A percentile compares a stretch with the other conserved stretches of the same genome.
Conservation (phyloP, 2,329 filamentous ascomycete genomes). For the Gaeumannomyces sp. region DNA sequence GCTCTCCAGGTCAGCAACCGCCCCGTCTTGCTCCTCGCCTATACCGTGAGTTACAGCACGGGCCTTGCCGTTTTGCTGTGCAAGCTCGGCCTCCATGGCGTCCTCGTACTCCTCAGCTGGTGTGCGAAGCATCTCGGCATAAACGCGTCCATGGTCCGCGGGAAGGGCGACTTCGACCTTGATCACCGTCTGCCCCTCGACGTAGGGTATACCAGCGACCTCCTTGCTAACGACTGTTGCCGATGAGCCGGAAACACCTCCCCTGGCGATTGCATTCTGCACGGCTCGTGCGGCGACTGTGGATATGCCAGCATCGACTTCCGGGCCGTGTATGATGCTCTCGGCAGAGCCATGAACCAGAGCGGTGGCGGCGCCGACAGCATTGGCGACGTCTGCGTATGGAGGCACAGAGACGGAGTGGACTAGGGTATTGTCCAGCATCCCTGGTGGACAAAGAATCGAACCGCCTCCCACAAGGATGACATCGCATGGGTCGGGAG, state of each 20-base stretch:
- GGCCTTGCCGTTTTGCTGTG: slow-evolving; percentile 8
- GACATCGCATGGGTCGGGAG: slow-evolving; percentile 51
- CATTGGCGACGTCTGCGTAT: slow-evolving; percentile 55
- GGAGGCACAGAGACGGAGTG: slow-evolving; percentile 35
- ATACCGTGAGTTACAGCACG: neutral
- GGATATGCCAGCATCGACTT: slow-evolving; percentile 31
- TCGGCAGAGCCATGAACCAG: slow-evolving; percentile 50
- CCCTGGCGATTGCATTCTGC: slow-evolving; percentile 36
- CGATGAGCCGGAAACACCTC: slow-evolving; percentile 27
- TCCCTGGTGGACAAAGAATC: slow-evolving; percentile 47
- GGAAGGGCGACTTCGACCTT: slow-evolving; percentile 50
- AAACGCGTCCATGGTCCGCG: slow-evolving; percentile 50
- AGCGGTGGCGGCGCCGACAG: slow-evolving; percentile 58
- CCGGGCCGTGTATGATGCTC: slow-evolving; percentile 40
- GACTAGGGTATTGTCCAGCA: slow-evolving; percentile 49
- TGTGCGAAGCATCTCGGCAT: slow-evolving; percentile 21
- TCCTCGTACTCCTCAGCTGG: neutral
- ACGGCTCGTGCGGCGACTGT: slow-evolving; percentile 34
- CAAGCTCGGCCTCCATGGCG: neutral
- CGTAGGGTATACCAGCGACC: slow-evolving; percentile 18
- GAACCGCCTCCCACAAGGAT: slow-evolving; percentile 59
- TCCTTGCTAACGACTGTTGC: slow-evolving; percentile 18
- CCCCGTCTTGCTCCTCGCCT: slow-evolving; percentile 5
- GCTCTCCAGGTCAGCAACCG: slow-evolving; percentile 22
- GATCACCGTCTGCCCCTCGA: slow-evolving; percentile 29